Evolutionary conservation across 2,329 filamentous ascomycete genomes (phyloP).

Genomic region (Microdochium trichocladiopsis): DNA sequence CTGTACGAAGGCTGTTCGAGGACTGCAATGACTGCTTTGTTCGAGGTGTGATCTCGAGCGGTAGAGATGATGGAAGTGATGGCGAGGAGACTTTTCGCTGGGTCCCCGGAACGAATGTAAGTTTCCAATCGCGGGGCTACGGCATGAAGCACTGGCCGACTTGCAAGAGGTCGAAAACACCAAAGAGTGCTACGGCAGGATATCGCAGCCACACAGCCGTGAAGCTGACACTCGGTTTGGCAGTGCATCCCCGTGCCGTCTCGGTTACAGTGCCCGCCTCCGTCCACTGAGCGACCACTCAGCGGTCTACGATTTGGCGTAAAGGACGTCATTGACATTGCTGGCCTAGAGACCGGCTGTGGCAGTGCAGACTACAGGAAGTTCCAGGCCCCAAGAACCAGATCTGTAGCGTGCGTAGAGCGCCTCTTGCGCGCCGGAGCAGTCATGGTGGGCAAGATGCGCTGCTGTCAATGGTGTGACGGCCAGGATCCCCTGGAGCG

Average conservation of each 20-base stretch:
- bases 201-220: too few relatives aligned
- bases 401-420: slow-evolving; percentile 5
- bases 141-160: too few relatives aligned
- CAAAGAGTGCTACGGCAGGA: too few relatives aligned
- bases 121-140: too few relatives aligned
- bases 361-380: slow-evolving; percentile 8
- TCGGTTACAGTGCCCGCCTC: slow-evolving; percentile 2
- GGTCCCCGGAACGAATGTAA: slow-evolving; percentile 5
- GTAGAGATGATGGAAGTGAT: background rate
- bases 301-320: slow-evolving; percentile 10
- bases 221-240: too few relatives aligned
- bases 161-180: too few relatives aligned
- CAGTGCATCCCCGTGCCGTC: slow-evolving; percentile 11
- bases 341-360: slow-evolving; percentile 8
- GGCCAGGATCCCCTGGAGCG: slow-evolving; percentile 10
- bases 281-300: slow-evolving; percentile 1
- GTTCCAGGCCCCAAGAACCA: slow-evolving; percentile 3
- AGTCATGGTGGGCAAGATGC: slow-evolving; percentile 13
- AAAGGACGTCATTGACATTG: slow-evolving; percentile 11
- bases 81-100: slow-evolving; percentile 3
- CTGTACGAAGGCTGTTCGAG: slow-evolving; percentile 4
- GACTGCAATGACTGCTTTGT: slow-evolving; percentile 10
- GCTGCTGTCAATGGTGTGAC: slow-evolving; percentile 9
- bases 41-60: slow-evolving; percentile 1
- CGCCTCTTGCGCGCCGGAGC: slow-evolving; percentile 9